Evolutionary conservation across 2,329 filamentous ascomycete species (phyloP).

Genomic region (Verticillium longisporum): DNA sequence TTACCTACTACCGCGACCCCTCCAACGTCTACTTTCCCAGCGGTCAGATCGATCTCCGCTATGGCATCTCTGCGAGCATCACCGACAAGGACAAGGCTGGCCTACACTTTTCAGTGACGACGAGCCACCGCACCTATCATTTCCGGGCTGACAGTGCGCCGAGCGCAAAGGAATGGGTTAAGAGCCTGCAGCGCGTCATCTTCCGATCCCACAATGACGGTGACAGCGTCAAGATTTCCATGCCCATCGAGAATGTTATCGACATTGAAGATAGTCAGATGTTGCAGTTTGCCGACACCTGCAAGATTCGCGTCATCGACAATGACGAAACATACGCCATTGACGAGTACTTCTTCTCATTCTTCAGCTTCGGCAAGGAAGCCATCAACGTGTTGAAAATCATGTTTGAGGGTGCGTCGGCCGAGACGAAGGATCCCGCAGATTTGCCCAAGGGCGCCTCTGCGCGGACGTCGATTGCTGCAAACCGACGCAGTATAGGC

Average conservation of each 20-base stretch:
- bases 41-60: slow-evolving; percentile 86
- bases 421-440: slow-evolving; percentile 15
- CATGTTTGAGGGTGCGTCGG: slow-evolving; percentile 59
- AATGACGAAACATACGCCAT: slow-evolving; percentile 92
- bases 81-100: slow-evolving; percentile 72
- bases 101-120: slow-evolving; percentile 72
- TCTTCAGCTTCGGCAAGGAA: slow-evolving; percentile 80
- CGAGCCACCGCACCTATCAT: slow-evolving; percentile 74
- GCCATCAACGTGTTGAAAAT: slow-evolving; percentile 72
- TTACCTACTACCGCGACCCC: slow-evolving; percentile 81
- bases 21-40: slow-evolving; percentile 86
- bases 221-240: slow-evolving; percentile 90
- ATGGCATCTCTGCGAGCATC: slow-evolving; percentile 80
- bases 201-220: slow-evolving; percentile 95
- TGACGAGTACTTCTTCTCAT: slow-evolving; percentile 98
- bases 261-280: slow-evolving; percentile 90
- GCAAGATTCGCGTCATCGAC: slow-evolving; percentile 88
- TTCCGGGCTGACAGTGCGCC: slow-evolving; percentile 82
- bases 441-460: slow-evolving; percentile 3
- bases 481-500: slow-evolving; percentile 5
- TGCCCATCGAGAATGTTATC: slow-evolving; percentile 82
- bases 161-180: slow-evolving; percentile 95
- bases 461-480: slow-evolving; percentile 11
- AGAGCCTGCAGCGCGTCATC: slow-evolving; percentile 86
- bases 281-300: slow-evolving; percentile 85